Conservation (phyloP, 2,329 filamentous ascomycete species). For the Mariannaea sp. region DNA sequence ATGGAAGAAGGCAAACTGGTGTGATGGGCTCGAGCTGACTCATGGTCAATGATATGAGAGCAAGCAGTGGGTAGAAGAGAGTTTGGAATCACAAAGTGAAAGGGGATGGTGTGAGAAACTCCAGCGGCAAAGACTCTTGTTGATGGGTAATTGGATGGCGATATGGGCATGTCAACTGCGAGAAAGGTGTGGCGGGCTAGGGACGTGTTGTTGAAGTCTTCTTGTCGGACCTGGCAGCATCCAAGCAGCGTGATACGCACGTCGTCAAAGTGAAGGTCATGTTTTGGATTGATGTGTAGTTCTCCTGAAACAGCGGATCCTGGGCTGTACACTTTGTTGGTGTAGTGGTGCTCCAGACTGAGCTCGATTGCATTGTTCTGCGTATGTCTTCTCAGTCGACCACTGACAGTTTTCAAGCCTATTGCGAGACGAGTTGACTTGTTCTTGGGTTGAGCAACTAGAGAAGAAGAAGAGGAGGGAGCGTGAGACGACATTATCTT, state of each 20-base stretch:
- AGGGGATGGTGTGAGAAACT: neutral
- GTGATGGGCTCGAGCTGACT: neutral
- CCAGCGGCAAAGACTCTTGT: neutral
- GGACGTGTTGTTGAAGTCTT: neutral
- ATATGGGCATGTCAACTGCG: neutral
- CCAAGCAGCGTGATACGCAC: neutral
- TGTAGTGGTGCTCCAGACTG: neutral
- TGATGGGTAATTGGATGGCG: neutral
- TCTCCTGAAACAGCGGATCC: neutral
- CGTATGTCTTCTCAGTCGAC: neutral
- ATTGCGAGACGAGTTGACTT: neutral
- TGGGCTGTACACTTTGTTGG: neutral
- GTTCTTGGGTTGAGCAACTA: neutral
- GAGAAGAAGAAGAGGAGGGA: too few relatives aligned
- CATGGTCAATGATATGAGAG: neutral
- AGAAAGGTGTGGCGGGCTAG: neutral
- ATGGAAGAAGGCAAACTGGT: constrained; percentile 22
- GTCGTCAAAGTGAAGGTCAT: neutral
- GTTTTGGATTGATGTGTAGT: neutral
- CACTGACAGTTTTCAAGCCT: neutral
- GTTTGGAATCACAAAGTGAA: neutral
- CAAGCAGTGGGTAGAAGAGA: neutral
- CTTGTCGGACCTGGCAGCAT: neutral
- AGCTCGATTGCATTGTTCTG: neutral
- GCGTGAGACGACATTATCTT: too few relatives aligned